Conservation (phyloP, 139 green algal genomes). For the Tetradesmus obliquus region DNA sequence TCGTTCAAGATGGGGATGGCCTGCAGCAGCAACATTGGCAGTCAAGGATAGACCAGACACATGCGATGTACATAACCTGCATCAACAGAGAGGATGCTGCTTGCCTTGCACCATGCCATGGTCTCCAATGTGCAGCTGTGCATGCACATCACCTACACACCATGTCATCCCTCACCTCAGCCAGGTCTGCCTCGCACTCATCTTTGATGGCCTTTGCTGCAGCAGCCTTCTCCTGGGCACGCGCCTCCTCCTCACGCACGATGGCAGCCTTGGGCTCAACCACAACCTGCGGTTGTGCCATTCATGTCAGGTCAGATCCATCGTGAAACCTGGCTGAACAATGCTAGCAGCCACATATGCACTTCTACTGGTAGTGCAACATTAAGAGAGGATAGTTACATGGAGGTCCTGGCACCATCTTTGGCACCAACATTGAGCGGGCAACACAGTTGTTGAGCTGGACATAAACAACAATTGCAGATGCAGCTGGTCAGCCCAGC, state of each 20-base stretch:
- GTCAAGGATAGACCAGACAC: background rate
- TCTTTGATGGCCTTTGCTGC: constrained; percentile 84
- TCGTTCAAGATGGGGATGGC: constrained; percentile 85
- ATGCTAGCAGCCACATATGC: too few relatives aligned
- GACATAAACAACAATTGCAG: too few relatives aligned
- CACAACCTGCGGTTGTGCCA: background rate
- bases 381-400: background rate
- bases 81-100: background rate
- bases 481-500: too few relatives aligned
- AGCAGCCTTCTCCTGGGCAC: constrained; percentile 70
- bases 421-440: too few relatives aligned
- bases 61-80: background rate
- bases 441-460: too few relatives aligned
- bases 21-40: constrained; percentile 40
- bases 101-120: background rate
- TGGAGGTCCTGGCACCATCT: background rate
- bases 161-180: constrained; percentile 48
- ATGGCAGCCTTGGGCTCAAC: constrained; percentile 75
- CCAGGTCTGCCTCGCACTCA: constrained; percentile 84
- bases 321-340: too few relatives aligned
- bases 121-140: background rate
- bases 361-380: background rate
- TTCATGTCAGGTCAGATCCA: too few relatives aligned
- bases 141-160: background rate
- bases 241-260: constrained; percentile 75